phyloP scores from a whole-genome alignment of 2,329 filamentous ascomycete species.

The Exophiala oligosperma region DNA sequence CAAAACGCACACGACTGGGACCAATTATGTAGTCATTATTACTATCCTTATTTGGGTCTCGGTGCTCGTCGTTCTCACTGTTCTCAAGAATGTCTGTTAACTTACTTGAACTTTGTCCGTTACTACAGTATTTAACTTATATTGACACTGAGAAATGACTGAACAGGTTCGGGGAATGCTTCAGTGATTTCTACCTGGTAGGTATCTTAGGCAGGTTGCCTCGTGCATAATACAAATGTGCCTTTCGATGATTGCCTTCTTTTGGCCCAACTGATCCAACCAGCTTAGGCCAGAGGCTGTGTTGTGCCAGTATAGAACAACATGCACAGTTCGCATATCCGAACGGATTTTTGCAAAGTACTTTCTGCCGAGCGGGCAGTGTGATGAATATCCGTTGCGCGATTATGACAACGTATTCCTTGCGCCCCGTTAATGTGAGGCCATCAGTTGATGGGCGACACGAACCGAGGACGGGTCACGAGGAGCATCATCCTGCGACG shows the following conservation, averaged over 20 bases:
- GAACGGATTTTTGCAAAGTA: not conserved
- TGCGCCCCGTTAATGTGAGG: not conserved
- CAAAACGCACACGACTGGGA: no score
- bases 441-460: not conserved
- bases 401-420: not conserved
- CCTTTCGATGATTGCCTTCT: not conserved
- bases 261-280: not conserved
- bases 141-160: no score
- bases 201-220: no score
- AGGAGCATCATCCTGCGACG: slow-evolving; percentile 5
- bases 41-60: no score
- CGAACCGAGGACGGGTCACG: slow-evolving; percentile 13
- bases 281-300: not conserved
- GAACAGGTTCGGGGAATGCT: no score
- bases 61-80: no score
- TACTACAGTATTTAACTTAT: no score
- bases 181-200: no score
- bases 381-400: not conserved
- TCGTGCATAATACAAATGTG: no score
- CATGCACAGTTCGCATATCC: slow-evolving; percentile 6
- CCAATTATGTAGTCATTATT: no score
- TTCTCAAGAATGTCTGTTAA: no score
- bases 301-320: not conserved
- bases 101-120: no score
- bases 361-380: not conserved